Base-by-base conservation (phyloP, 495 filamentous ascomycete genomes). In the Penicillium waksmanii region DNA sequence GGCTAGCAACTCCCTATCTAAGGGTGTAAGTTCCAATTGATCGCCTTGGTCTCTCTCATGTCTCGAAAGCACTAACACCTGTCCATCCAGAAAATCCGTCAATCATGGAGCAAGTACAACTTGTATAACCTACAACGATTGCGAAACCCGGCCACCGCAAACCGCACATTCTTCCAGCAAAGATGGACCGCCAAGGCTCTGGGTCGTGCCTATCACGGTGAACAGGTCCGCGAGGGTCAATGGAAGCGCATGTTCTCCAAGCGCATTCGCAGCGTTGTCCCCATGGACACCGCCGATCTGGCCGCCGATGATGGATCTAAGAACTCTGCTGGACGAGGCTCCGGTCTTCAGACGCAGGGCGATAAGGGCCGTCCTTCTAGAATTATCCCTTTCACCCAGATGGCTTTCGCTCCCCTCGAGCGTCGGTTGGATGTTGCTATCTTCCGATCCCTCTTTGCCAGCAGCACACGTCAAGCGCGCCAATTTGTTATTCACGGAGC, bases 91-190 rank as follows among this genome's bases (percentile, higher is more conserved):
- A 95, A 91, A 89, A 68, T 97, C 73, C 89, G 95, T 60, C 91
- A 94, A 83, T 93, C 91, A 83, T 97, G 93, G 96, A 96, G 91
- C 78, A 96, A 96, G 77, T 93, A 92, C 82, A 97, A 96, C 68
- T 82, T 98, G 61, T 98, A 89, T 83, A 97, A 97, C 79, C 76
- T 98, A 60, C 67, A 75, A 27, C 80, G 81, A 56, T 73, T 83
- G 49, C 69, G 75, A 54, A 64, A 64, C 43, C 78, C 79, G 21
- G 63, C 46, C 3, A 75, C 71, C 47, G 55, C 59, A 13, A 68
- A 60, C 10, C 73, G 74, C 44, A 97, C 93, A 49, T 94, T 90
- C 79, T 98, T 96, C 84, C 95, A 98, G 80, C 95, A 98, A 72
- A 98, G 97, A 90, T 98, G 93, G 93, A 66, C 68, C 0, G 90